Evolutionary conservation across 1,139 yeast species (phyloP), one percentile per base, ranked within the genome.

Genomic region (Pichia sp.): DNA sequence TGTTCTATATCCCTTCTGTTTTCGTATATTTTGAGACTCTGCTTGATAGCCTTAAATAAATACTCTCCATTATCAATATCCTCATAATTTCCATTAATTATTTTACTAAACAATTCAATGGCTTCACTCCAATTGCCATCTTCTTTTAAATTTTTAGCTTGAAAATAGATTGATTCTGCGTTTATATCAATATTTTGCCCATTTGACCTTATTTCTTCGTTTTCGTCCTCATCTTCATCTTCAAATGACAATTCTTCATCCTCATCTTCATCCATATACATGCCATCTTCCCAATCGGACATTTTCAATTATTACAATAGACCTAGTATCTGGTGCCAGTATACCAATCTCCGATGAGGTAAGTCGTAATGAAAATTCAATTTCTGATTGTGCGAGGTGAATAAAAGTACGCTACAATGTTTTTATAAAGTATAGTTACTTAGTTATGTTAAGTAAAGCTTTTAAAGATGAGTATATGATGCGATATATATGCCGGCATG

Each of bases 1-100:
- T 66, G 62, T 2, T 64, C 68, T 40, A 63, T 63, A 8, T 60
- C 48, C 6, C 65, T 59, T 28, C 62, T 55, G 29, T 64, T 62
- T 50, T 72, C 73, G 36, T 68, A 61, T 8, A 81, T 63, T 62
- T 85, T 85, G 42, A 83, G 69, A 36, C 74, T 63, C 57, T 85
- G 95, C 55, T 85, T 85, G 44, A 68, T 62, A 0, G 87, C 70
- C 52, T 79, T 82, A 61, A 82, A 81, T 3, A 75, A 57, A 69
- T 76, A 77, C 37, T 65, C 67, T 5, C 54, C 10, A 9, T 7
- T 7, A 4, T 28, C 27, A 4, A 5, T 41, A 11, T 44, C 36
- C 2, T 34, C 32, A 10, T 59, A 62, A 4, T 58, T 54, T 23
- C 55, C 59, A 0, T 54, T 55, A 1, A 71, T 58, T 2, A 76